These are phyloP conservation scores for Phaeophleospora eucalypticola DNA, from an alignment of 2,329 filamentous ascomycete genomes.

Conservation along the genomic window DNA sequence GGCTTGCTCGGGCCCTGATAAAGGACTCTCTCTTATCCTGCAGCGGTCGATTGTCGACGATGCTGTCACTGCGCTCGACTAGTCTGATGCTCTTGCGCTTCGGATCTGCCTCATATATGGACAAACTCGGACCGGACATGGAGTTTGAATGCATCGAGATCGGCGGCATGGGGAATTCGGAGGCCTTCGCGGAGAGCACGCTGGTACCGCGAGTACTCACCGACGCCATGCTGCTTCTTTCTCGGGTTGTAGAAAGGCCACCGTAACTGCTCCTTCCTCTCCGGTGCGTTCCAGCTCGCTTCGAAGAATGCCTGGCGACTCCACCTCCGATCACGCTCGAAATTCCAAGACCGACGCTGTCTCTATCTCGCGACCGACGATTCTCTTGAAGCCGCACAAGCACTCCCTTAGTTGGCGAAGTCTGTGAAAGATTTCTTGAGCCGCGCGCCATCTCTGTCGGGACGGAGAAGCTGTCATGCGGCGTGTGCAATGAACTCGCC, in stretches of 20 bases:
- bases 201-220: slow-evolving; percentile 38
- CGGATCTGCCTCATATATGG: slow-evolving; percentile 28
- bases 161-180: slow-evolving; percentile 35
- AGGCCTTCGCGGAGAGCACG: slow-evolving; percentile 37
- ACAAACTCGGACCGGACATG: slow-evolving; percentile 23
- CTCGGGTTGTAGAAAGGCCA: slow-evolving; percentile 26
- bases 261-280: slow-evolving; percentile 22
- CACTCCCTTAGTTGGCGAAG: slow-evolving; percentile 30
- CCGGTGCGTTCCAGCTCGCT: slow-evolving; percentile 18
- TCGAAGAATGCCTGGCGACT: slow-evolving; percentile 30
- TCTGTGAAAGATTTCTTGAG: slow-evolving; percentile 31
- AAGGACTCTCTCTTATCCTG: slow-evolving; percentile 42
- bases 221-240: slow-evolving; percentile 36
- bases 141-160: slow-evolving; percentile 19
- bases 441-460: slow-evolving; percentile 38
- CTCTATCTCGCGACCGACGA: slow-evolving; percentile 24
- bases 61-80: slow-evolving; percentile 35
- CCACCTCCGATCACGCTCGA: slow-evolving; percentile 24
- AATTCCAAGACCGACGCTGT: slow-evolving; percentile 24
- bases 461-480: slow-evolving; percentile 43
- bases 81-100: slow-evolving; percentile 40
- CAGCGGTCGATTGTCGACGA: slow-evolving; percentile 35
- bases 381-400: slow-evolving; percentile 31
- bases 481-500: slow-evolving; percentile 35
- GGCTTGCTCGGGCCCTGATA: slow-evolving; percentile 37